Evolutionary conservation across 768 basidiomycete genomes (phyloP).

Genomic region (Omphalotus guepiniiformis): DNA sequence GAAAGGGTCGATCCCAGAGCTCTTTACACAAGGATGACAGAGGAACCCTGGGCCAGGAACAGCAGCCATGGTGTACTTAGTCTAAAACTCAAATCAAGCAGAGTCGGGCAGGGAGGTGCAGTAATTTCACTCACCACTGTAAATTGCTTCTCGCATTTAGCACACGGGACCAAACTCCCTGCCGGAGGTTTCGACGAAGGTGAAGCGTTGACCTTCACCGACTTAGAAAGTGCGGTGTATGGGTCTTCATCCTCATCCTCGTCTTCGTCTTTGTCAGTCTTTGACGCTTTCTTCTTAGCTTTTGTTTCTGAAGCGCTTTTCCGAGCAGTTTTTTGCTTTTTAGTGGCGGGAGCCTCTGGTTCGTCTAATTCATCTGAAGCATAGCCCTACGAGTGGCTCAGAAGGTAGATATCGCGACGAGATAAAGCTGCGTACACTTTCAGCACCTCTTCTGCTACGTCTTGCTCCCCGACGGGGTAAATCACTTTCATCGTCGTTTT

Average conservation of each 20-base stretch:
- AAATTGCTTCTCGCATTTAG: conserved; percentile 77
- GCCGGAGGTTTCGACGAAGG: conserved; percentile 64
- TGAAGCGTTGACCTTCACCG: conserved; percentile 33
- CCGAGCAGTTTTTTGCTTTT: conserved; percentile 56
- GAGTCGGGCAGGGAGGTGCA: background rate
- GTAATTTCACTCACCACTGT: conserved; percentile 63
- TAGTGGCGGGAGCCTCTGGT: conserved; percentile 38
- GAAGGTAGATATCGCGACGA: conserved; percentile 5
- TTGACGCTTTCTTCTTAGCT: conserved; percentile 42
- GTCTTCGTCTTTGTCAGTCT: conserved; percentile 44
- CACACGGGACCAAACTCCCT: conserved; percentile 80
- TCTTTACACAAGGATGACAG: conserved; percentile 81
- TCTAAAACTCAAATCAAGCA: conserved; percentile 41
- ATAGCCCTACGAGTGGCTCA: conserved; percentile 37
- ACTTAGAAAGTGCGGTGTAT: conserved; percentile 62
- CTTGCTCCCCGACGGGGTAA: background rate
- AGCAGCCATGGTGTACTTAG: conserved; percentile 79
- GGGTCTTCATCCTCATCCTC: conserved; percentile 60
- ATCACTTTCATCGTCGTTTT: conserved; percentile 9
- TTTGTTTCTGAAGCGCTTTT: conserved; percentile 37
- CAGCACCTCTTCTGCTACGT: conserved; percentile 1
- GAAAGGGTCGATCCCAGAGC: conserved; percentile 77
- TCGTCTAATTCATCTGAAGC: conserved; percentile 77
- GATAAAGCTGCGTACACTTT: background rate
- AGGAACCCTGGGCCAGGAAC: conserved; percentile 71